These are phyloP conservation scores for Phaffia rhodozyma DNA, from an alignment of 1,284 basidiomycete genomes.

Conservation along the genomic window DNA sequence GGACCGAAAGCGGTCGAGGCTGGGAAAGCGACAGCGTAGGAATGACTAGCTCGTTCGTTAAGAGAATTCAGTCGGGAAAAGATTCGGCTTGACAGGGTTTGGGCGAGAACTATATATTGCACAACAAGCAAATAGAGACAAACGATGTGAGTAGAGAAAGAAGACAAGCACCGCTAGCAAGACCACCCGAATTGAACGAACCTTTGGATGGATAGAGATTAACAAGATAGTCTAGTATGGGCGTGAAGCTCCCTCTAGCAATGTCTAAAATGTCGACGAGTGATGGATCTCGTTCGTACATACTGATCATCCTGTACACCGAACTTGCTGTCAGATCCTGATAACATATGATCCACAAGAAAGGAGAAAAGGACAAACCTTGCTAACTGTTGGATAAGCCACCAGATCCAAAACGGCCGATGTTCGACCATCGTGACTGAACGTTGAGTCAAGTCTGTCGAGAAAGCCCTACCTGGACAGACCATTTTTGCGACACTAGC, in stretches of 20 bases:
- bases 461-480: background rate
- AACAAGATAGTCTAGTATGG: constrained; percentile 4
- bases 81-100: too few relatives aligned
- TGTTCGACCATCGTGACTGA: constrained; percentile 7
- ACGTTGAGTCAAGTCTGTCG: background rate
- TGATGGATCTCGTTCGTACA: constrained; percentile 10
- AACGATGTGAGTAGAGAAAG: too few relatives aligned
- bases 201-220: constrained; percentile 11
- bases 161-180: too few relatives aligned
- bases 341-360: background rate
- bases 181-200: background rate
- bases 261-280: constrained; percentile 6
- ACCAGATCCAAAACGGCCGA: constrained; percentile 11
- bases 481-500: constrained; percentile 5
- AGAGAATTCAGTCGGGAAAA: too few relatives aligned
- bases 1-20: too few relatives aligned
- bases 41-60: too few relatives aligned
- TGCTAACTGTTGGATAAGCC: constrained; percentile 13
- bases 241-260: constrained; percentile 5
- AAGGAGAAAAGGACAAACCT: background rate
- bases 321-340: background rate
- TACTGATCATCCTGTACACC: background rate
- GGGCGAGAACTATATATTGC: too few relatives aligned
- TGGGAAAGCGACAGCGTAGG: too few relatives aligned
- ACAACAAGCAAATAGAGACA: too few relatives aligned